Evolutionary conservation across 768 basidiomycete species (phyloP), one percentile per base, ranked within the genome.

Genomic region (Boletus pseudopeckii): DNA sequence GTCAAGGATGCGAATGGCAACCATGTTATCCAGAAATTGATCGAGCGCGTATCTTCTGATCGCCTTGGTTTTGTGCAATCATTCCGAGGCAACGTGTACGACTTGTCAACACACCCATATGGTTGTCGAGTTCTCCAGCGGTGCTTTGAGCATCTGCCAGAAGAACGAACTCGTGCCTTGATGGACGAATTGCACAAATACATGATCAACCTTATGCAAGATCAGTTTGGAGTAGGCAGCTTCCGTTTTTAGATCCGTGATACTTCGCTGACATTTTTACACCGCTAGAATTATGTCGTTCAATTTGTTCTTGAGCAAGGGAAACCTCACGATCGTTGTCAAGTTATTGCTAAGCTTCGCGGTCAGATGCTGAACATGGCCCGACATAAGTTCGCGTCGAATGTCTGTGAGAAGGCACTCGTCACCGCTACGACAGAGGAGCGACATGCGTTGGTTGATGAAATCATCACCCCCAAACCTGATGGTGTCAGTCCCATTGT

Each of bases 101-200:
- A 89, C 53, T 76, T 98, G 22, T 82, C 92, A 1, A 88, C 86
- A 0, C 93, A 98, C 66, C 85, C 92, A 1, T 97, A 92, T 62
- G 95, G 95, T 1, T 98, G 96, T 66, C 86, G 96, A 11, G 96
- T 98, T 22, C 79, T 98, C 32, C 96, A 98, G 69, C 81, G 93
- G 52, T 93, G 91, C 67, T 83, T 98, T 48, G 92, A 96, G 68
- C 83, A 92, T 66, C 75, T 96, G 24, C 82, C 89, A 0, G 79
- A 83, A 24, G 79, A 80, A 10, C 80, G 84, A 42, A 85, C 82
- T 0, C 80, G 85, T 48, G 77, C 82, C 0, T 74, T 98, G 32
- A 75, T 97, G 63, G 88, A 93, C 45, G 94, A 97, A 66, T 72
- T 98, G 49, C 88, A 90, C 64, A 77, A 79, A 26, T 82, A 83